A percentile compares a stretch with the other conserved stretches of the same genome.
Conservation (phyloP, 1,284 basidiomycete species). For the Irpex rosettiformis region DNA sequence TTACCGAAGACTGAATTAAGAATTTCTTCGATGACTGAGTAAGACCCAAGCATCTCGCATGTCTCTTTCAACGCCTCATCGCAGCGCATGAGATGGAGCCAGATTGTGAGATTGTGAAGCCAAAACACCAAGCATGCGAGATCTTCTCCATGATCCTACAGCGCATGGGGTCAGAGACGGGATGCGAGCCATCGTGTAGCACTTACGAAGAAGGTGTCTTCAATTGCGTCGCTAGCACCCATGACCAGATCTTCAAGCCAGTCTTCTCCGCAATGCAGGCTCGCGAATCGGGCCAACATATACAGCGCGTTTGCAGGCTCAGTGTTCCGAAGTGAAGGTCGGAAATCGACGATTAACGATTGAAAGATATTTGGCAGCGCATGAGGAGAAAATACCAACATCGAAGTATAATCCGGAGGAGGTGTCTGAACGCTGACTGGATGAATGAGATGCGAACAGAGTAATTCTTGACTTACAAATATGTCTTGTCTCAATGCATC, state of each 20-base stretch:
- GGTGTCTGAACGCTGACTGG: conserved; percentile 46
- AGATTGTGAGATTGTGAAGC: conserved; percentile 88
- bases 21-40: conserved; percentile 81
- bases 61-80: conserved; percentile 73
- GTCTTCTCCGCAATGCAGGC: conserved; percentile 77
- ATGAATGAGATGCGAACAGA: conserved; percentile 3
- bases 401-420: conserved; percentile 66
- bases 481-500: conserved; percentile 38
- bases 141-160: conserved; percentile 78
- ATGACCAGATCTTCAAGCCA: conserved; percentile 93
- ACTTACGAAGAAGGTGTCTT: conserved; percentile 88
- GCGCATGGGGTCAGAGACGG: no score
- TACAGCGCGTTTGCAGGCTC: conserved; percentile 84
- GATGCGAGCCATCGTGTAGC: no score
- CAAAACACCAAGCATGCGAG: conserved; percentile 89
- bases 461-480: conserved; percentile 44
- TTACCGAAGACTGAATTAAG: conserved; percentile 92
- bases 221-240: conserved; percentile 88
- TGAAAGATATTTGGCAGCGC: conserved; percentile 77
- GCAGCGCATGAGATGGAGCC: conserved; percentile 87
- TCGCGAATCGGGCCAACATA: conserved; percentile 85
- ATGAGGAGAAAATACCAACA: conserved; percentile 88
- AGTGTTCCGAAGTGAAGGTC: conserved; percentile 62
- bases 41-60: conserved; percentile 79
- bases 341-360: conserved; percentile 72